A percentile compares a stretch with the other conserved stretches of the same genome.
These are phyloP conservation scores for Cladosporium velox DNA, from an alignment of 2,329 filamentous ascomycete genomes.

Conservation along the genomic window DNA sequence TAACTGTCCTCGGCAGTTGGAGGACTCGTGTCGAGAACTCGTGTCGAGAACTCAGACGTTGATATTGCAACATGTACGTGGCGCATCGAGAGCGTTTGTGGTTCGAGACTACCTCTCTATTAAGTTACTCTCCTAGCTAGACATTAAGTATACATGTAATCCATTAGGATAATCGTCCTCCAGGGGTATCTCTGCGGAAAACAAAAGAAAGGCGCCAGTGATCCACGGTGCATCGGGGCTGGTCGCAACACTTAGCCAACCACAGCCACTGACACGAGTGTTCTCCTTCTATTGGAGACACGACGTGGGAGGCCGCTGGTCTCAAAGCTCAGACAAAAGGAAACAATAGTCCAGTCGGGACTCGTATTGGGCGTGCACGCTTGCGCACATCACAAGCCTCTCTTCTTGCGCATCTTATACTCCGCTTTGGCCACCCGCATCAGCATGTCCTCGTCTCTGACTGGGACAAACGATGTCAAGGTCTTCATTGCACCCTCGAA, in stretches of 20 bases:
- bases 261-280: background rate
- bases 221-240: background rate
- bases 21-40: background rate
- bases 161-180: slow-evolving; percentile 8
- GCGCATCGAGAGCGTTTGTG: background rate
- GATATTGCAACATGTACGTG: background rate
- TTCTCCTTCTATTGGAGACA: background rate
- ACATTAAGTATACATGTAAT: slow-evolving; percentile 8
- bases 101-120: background rate
- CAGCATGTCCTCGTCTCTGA: slow-evolving; percentile 89
- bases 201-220: background rate
- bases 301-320: background rate
- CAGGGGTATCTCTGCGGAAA: slow-evolving; percentile 12
- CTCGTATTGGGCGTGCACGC: background rate
- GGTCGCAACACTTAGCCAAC: background rate
- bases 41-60: too few species aligned
- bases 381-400: slow-evolving; percentile 21
- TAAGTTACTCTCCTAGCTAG: slow-evolving; percentile 8
- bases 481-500: slow-evolving; percentile 99
- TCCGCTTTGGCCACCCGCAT: slow-evolving; percentile 89
- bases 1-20: background rate
- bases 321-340: background rate
- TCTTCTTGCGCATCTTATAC: slow-evolving; percentile 70
- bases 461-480: slow-evolving; percentile 87
- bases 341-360: background rate